Percentiles rank a stretch among this genome's conserved stretches.
phyloP scores from a whole-genome alignment of 2,329 filamentous ascomycete genomes.

The Mariannaea sp. region DNA sequence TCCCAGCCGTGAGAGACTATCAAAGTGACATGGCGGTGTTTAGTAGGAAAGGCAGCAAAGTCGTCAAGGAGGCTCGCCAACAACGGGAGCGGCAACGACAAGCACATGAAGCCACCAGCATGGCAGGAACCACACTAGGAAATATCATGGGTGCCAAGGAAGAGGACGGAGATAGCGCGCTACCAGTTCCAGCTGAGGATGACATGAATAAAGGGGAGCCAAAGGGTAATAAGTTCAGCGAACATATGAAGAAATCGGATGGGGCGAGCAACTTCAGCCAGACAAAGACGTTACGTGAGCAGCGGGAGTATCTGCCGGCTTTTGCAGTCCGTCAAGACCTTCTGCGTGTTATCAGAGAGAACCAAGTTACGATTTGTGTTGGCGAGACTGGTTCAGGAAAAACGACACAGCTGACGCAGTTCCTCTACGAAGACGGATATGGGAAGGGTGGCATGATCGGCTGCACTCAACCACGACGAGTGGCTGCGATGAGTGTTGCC shows the following conservation, averaged over 20 bases:
- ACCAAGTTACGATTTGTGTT: conserved; percentile 95
- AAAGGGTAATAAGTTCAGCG: conserved; percentile 75
- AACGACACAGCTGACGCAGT: conserved; percentile 96
- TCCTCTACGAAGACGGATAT: conserved; percentile 94
- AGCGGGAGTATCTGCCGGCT: conserved; percentile 90
- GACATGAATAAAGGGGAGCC: conserved; percentile 58
- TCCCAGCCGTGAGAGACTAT: conserved; percentile 88
- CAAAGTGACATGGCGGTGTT: conserved; percentile 99
- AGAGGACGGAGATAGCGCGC: conserved; percentile 87
- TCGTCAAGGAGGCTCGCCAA: conserved; percentile 88
- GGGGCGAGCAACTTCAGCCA: conserved; percentile 91
- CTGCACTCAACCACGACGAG: conserved; percentile 93
- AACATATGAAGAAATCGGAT: conserved; percentile 85
- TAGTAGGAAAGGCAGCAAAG: conserved; percentile 89
- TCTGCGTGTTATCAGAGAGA: conserved; percentile 88
- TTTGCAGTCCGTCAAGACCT: conserved; percentile 96
- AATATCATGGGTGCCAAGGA: conserved; percentile 97
- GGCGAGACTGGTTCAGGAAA: conserved; percentile 98
- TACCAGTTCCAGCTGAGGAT: conserved; percentile 75
- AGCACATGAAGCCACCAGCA: conserved; percentile 90
- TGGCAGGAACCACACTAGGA: conserved; percentile 88
- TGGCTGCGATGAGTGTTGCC: conserved; percentile 98
- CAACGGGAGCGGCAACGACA: conserved; percentile 93
- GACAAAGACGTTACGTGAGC: conserved; percentile 87
- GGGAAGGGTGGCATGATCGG: conserved; percentile 87